Conservation (phyloP, 768 basidiomycete species). For the Russula sp. region DNA sequence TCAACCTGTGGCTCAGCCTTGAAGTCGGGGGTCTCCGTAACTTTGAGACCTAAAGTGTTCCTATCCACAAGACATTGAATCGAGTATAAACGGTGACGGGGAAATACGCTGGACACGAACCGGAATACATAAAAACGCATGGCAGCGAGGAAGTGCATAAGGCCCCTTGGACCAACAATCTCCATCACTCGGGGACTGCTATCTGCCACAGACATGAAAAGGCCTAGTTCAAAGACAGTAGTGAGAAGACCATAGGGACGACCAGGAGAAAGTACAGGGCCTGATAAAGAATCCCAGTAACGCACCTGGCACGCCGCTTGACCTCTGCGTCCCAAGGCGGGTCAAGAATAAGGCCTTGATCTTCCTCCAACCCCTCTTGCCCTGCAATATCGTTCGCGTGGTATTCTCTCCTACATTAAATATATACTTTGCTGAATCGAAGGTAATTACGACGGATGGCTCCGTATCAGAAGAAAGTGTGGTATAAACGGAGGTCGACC, state of each 20-base stretch:
- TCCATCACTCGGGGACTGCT: slow-evolving; percentile 47
- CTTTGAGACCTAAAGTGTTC: slow-evolving; percentile 42
- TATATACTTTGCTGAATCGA: slow-evolving; percentile 75
- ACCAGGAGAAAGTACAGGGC: background rate
- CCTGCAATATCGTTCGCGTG: slow-evolving; percentile 65
- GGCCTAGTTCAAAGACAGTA: slow-evolving; percentile 36
- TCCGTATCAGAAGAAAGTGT: slow-evolving; percentile 69
- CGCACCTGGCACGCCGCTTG: slow-evolving; percentile 69
- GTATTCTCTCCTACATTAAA: slow-evolving; percentile 86
- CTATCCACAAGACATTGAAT: slow-evolving; percentile 28
- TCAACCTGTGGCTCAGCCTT: slow-evolving; percentile 24
- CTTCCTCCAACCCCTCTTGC: slow-evolving; percentile 55
- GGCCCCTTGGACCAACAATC: slow-evolving; percentile 65
- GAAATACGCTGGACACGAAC: slow-evolving; percentile 33
- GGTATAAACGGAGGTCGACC: slow-evolving; percentile 56
- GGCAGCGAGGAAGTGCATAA: slow-evolving; percentile 62
- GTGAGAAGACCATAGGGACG: background rate
- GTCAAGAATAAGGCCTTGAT: slow-evolving; percentile 69
- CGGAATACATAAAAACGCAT: slow-evolving; percentile 62
- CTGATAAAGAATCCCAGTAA: background rate
- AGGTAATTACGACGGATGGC: slow-evolving; percentile 65
- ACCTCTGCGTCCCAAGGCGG: slow-evolving; percentile 50
- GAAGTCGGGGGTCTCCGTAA: slow-evolving; percentile 36
- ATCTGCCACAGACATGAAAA: slow-evolving; percentile 79
- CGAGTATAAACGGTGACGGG: background rate